Base-by-base conservation (phyloP, 305 asterid species). In the Fraxinus platypoda region DNA sequence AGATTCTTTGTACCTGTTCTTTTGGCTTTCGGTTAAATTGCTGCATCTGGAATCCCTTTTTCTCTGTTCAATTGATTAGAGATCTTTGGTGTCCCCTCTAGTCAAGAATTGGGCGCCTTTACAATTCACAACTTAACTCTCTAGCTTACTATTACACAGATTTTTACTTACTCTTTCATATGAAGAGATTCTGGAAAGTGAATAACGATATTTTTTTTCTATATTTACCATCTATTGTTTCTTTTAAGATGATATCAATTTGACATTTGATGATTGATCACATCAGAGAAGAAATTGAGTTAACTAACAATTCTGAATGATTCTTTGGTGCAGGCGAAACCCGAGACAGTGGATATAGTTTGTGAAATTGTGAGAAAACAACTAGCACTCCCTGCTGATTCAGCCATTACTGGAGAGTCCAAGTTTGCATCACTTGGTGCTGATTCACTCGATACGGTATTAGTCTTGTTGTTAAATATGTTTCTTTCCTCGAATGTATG, bases 361-460 rank as follows among this genome's bases (percentile, higher is more conserved):
- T 84, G 89, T 74, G 86, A 85, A 54, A 97, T 97, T 78, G 99
- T 97, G 92, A 97, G 86, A 86, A 93, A 97, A 86, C 99, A 97
- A 82, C 91, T 97, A 81, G 99, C 99, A 68, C 97, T 97, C 81
- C 76, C 95, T 15, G 91, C 59, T 12, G 92, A 91, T 4, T 82
- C 90, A 31, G 89, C 80, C n/a, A 95, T 97, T 76, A 37, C 43
- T 25, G 99, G 98, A 81, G 93, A 87, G 80, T 93, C 99, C 0
- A 92, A 87, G 71, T 95, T 97, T 82, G 80, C 92, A 1, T 13
- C 87, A 3, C 97, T 97, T 73, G 99, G 99, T 76, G 99, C 99
- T 52, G 99, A 97, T 88, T 97, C 99, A 80, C 98, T 97, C 33
- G 99, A 97, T 90, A 97, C 99, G 86, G 99, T 97, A 72, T 34